Evolutionary conservation across 1,139 yeast species (phyloP).

Genomic region (Kluyveromyces sp.): DNA sequence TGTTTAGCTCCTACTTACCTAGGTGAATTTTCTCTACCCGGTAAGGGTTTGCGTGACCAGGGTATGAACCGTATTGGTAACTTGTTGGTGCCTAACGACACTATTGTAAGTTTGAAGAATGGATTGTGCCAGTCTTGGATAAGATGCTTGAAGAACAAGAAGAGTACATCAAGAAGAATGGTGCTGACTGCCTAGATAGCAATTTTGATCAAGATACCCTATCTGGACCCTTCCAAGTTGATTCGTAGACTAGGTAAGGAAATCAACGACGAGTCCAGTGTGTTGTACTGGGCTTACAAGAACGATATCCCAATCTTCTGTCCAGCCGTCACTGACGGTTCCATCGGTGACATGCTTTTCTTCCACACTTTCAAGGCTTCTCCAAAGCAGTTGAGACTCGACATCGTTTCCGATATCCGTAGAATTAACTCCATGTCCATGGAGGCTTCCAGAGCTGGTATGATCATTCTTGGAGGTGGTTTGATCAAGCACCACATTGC

Average conservation of each 20-base stretch:
- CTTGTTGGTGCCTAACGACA: conserved; percentile 92
- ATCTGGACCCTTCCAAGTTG: conserved; percentile 86
- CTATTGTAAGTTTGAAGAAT: conserved; percentile 94
- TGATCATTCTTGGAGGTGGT: conserved; percentile 96
- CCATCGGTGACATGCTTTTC: conserved; percentile 96
- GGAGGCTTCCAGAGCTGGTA: conserved; percentile 94
- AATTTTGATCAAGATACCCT: conserved; percentile 37
- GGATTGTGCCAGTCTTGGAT: conserved; percentile 93
- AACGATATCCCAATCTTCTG: conserved; percentile 93
- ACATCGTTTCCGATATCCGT: conserved; percentile 90
- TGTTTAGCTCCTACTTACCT: conserved; percentile 92
- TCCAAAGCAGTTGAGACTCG: conserved; percentile 81
- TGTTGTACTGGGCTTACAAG: conserved; percentile 95
- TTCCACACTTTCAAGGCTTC: conserved; percentile 95
- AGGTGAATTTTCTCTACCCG: conserved; percentile 82
- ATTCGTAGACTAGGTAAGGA: conserved; percentile 93
- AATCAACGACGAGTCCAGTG: conserved; percentile 89
- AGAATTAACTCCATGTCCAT: conserved; percentile 85
- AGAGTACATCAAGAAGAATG: conserved; percentile 45
- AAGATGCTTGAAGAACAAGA: conserved; percentile 85
- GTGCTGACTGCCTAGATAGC: conserved; percentile 47
- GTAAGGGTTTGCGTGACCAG: conserved; percentile 76
- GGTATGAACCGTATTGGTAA: conserved; percentile 98
- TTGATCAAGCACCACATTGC: conserved; percentile 93
- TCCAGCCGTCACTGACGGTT: conserved; percentile 96